Conservation (phyloP, 495 filamentous ascomycete species). For the Xylaria bambusicola region DNA sequence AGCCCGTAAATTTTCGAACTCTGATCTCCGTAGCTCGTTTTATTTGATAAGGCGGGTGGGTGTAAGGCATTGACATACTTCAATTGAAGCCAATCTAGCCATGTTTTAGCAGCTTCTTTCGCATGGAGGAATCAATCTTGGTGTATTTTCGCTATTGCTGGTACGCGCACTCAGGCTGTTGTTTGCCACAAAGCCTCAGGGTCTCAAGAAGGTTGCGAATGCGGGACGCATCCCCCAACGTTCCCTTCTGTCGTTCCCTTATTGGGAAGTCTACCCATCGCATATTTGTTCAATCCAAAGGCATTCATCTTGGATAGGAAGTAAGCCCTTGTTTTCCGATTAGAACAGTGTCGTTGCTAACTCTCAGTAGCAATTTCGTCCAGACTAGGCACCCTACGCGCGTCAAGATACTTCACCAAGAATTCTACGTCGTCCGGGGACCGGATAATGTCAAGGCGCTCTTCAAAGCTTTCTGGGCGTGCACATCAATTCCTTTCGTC, state of each 20-base stretch:
- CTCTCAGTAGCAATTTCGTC: slow-evolving; percentile 23
- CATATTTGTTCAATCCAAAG: slow-evolving; percentile 25
- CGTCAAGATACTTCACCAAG: slow-evolving; percentile 28
- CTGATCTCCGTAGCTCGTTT: no score
- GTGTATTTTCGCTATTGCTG: slow-evolving; percentile 6
- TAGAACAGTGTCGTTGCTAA: background rate
- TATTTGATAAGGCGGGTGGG: no score
- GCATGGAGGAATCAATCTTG: slow-evolving; percentile 1
- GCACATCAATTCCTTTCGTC: slow-evolving; percentile 27
- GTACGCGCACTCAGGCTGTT: slow-evolving; percentile 14
- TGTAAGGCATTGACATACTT: no score
- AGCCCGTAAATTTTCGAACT: no score
- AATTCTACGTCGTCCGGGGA: slow-evolving; percentile 34
- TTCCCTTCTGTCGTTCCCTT: slow-evolving; percentile 25
- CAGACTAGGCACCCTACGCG: slow-evolving; percentile 21
- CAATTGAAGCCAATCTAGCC: no score
- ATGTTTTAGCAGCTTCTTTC: slow-evolving; percentile 19
- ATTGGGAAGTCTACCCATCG: slow-evolving; percentile 24
- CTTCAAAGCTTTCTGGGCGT: slow-evolving; percentile 26
- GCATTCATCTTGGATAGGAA: slow-evolving; percentile 24
- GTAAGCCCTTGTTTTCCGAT: slow-evolving; percentile 14
- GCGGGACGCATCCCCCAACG: slow-evolving; percentile 13
- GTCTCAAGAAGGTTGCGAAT: slow-evolving; percentile 15
- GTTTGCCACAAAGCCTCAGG: background rate
- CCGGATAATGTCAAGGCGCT: slow-evolving; percentile 31